Conservation (phyloP, 1,284 basidiomycete genomes). For the Sphaerobolus stellatus region DNA sequence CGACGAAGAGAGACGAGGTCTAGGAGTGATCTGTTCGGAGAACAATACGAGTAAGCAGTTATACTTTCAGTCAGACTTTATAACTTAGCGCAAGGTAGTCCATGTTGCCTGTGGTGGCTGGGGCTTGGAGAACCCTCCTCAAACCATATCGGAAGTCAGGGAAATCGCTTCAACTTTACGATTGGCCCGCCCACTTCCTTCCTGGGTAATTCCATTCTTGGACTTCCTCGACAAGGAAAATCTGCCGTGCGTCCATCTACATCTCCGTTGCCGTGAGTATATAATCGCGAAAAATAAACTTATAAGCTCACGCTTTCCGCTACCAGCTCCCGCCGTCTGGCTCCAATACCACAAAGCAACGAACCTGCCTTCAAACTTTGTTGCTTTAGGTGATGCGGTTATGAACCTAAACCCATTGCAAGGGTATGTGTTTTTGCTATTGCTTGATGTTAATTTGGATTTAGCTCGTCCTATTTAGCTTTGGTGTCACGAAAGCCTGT, state of each 20-base stretch:
- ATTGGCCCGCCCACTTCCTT: slow-evolving; percentile 17
- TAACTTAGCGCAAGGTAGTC: slow-evolving; percentile 6
- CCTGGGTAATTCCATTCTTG: slow-evolving; percentile 19
- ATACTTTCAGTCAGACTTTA: not conserved
- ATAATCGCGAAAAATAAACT: not conserved
- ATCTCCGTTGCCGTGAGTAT: slow-evolving; percentile 17
- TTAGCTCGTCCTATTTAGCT: too few relatives aligned
- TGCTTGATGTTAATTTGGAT: not conserved
- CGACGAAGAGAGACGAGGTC: too few relatives aligned
- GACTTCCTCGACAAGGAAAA: slow-evolving; percentile 21
- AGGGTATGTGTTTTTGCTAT: slow-evolving; percentile 4
- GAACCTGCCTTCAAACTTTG: slow-evolving; percentile 23
- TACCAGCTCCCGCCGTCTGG: slow-evolving; percentile 17
- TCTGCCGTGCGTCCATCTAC: slow-evolving; percentile 8
- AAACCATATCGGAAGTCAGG: slow-evolving; percentile 19
- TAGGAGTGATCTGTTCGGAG: too few relatives aligned
- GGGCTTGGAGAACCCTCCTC: slow-evolving; percentile 10
- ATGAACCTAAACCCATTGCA: slow-evolving; percentile 15
- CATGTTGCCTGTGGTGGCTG: slow-evolving; percentile 18
- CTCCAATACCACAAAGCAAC: slow-evolving; percentile 19
- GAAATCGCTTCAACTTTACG: slow-evolving; percentile 10
- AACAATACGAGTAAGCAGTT: too few relatives aligned
- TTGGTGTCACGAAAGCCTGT: not conserved
- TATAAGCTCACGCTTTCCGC: not conserved
- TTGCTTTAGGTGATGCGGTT: slow-evolving; percentile 24